Conservation (phyloP, 2,329 filamentous ascomycete species). For the Dactylonectria macrodidyma region DNA sequence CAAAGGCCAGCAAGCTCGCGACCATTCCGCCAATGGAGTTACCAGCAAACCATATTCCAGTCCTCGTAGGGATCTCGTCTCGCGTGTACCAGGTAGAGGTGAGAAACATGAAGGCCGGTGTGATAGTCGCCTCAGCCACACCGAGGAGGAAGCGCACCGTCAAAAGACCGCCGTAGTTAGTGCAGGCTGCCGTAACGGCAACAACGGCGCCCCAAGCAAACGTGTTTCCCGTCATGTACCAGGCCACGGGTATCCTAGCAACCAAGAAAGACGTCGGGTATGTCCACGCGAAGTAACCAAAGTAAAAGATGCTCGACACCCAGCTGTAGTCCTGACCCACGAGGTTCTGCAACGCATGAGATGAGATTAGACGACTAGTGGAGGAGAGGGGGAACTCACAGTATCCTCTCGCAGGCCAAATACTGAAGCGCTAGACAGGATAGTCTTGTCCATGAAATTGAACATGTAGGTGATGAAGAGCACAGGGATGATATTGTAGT, state of each 20-base stretch:
- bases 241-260: slow-evolving; percentile 62
- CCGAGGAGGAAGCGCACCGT: slow-evolving; percentile 68
- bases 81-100: slow-evolving; percentile 71
- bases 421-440: slow-evolving; percentile 68
- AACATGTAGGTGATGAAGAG: slow-evolving; percentile 71
- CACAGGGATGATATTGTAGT: slow-evolving; percentile 67
- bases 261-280: slow-evolving; percentile 67
- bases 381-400: slow-evolving; percentile 35
- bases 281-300: slow-evolving; percentile 64
- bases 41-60: slow-evolving; percentile 70
- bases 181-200: slow-evolving; percentile 61
- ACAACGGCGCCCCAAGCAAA: slow-evolving; percentile 67
- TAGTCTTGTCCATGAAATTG: slow-evolving; percentile 75
- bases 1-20: slow-evolving; percentile 68
- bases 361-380: fast-evolving
- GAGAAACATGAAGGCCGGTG: slow-evolving; percentile 69
- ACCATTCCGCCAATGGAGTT: slow-evolving; percentile 65
- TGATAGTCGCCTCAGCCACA: slow-evolving; percentile 68
- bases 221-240: slow-evolving; percentile 63
- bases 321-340: slow-evolving; percentile 72
- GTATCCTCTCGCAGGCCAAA: slow-evolving; percentile 68
- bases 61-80: slow-evolving; percentile 68
- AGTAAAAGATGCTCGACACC: slow-evolving; percentile 64
- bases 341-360: slow-evolving; percentile 39
- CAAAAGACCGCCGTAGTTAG: slow-evolving; percentile 64